phyloP scores from a whole-genome alignment of 2,329 filamentous ascomycete genomes.

The Ophiosphaerella korrae region DNA sequence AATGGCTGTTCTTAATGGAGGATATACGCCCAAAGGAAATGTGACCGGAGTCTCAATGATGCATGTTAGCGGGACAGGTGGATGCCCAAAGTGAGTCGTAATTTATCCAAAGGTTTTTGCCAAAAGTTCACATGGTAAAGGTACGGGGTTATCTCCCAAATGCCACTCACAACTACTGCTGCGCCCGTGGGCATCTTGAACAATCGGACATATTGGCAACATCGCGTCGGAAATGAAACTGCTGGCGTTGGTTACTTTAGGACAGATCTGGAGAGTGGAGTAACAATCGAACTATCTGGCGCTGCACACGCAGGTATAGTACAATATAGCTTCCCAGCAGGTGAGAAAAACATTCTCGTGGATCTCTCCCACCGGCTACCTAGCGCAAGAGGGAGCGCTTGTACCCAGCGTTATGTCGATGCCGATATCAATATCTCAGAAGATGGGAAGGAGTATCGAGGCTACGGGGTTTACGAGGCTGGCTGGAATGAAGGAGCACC shows the following conservation, averaged over 20 bases:
- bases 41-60: constrained; percentile 44
- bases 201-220: constrained; percentile 49
- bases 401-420: constrained; percentile 31
- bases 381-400: constrained; percentile 22
- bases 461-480: constrained; percentile 30
- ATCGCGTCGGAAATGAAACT: constrained; percentile 39
- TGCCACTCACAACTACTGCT: constrained; percentile 52
- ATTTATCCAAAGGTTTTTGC: neutral
- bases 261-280: constrained; percentile 60
- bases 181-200: constrained; percentile 46
- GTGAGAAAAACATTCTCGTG: constrained; percentile 47
- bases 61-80: constrained; percentile 60
- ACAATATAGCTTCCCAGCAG: constrained; percentile 62
- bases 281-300: constrained; percentile 63
- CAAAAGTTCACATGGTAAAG: neutral
- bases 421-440: constrained; percentile 25
- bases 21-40: constrained; percentile 46
- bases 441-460: constrained; percentile 28
- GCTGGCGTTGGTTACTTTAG: constrained; percentile 67
- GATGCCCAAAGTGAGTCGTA: constrained; percentile 60
- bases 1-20: constrained; percentile 38
- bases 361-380: constrained; percentile 52
- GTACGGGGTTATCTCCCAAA: constrained; percentile 67
- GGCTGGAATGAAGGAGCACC: constrained; percentile 42
- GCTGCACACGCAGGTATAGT: constrained; percentile 64